Percentiles rank a stretch among this genome's conserved stretches.
phyloP scores from a whole-genome alignment of 345 rosid species.

The Rhodamnia argentea region DNA sequence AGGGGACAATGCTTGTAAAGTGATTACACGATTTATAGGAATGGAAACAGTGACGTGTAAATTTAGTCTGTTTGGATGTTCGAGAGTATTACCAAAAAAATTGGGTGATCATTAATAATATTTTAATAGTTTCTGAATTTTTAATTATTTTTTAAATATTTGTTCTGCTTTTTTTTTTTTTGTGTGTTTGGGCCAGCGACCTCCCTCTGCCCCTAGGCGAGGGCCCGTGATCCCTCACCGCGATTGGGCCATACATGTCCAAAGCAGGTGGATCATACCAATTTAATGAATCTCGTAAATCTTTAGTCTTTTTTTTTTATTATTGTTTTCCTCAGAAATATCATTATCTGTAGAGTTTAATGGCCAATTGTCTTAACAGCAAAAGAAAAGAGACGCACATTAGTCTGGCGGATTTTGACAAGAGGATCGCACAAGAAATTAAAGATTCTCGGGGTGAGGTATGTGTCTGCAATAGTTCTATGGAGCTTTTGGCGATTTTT shows the following conservation, averaged over 20 bases:
- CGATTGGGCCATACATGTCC: too few relatives aligned
- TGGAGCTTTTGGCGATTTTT: not conserved
- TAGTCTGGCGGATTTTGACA: constrained; percentile 56
- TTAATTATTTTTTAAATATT: too few relatives aligned
- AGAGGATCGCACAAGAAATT: constrained; percentile 82
- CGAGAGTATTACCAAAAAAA: too few relatives aligned
- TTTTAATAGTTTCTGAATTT: too few relatives aligned
- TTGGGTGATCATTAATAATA: too few relatives aligned
- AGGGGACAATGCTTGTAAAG: not conserved
- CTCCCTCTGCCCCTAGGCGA: too few relatives aligned
- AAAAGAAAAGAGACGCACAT: not conserved
- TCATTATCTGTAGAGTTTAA: not conserved
- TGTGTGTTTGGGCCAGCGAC: not conserved
- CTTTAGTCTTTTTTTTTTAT: not conserved
- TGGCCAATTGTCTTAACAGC: not conserved
- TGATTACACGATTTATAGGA: not conserved
- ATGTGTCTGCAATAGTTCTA: not conserved
- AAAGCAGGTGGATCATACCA: not conserved
- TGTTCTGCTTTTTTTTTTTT: too few relatives aligned
- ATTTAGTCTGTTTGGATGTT: too few relatives aligned
- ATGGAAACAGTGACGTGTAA: not conserved
- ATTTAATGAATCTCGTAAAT: not conserved
- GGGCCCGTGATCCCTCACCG: too few relatives aligned
- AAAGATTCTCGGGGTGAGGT: constrained; percentile 81
- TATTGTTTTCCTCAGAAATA: not conserved